Evolutionary conservation across 441 rosid genomes (phyloP), one percentile per base, ranked within the genome.

Genomic region (Theobroma grandiflorum): DNA sequence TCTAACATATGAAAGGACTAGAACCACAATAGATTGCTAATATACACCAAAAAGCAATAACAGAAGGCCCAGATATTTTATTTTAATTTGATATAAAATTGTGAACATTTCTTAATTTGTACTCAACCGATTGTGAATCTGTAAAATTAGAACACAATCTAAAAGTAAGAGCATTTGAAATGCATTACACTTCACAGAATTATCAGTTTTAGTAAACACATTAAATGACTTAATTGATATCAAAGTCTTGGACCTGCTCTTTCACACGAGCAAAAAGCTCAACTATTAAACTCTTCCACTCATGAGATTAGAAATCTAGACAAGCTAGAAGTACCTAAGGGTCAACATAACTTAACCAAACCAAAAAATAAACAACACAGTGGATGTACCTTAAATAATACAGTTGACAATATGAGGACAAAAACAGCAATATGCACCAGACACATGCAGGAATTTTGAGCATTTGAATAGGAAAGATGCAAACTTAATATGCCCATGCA

Each of bases 191-290:
- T 37, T 57, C 53, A 37, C 45, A 53, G 47, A 18, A n/a, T 11
- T 40, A 72, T 38, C 26, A 37, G 18, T 38, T 57, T 55, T 72
- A 37, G 12, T 73, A 45, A 35, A 3, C 64, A 55, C 35, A 4
- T 73, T 55, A 55, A 57, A 73, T 72, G 49, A 73, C 11, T n/a
- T 73, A 16, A 16, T 37, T 37, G 50, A 73, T 37, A 55, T 73
- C 64, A 55, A 37, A 72, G 20, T 55, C 64, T 55, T 38, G n/a
- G 50, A 73, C 31, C 4, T 47, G 2, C 63, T 72, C 14, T 6
- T 37, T 72, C 40, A 5, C 63, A 53, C 18, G n/a, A 55, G 76
- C 47, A 72, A 72, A 72, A 38, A n/a, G 11, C 11, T 72, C 5
- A 18, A 37, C n/a, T n/a, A n/a, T n/a, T n/a, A n/a, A n/a, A n/a